Evolutionary conservation across 2,329 filamentous ascomycete genomes (phyloP).

Genomic region (Penicillium crustosum): DNA sequence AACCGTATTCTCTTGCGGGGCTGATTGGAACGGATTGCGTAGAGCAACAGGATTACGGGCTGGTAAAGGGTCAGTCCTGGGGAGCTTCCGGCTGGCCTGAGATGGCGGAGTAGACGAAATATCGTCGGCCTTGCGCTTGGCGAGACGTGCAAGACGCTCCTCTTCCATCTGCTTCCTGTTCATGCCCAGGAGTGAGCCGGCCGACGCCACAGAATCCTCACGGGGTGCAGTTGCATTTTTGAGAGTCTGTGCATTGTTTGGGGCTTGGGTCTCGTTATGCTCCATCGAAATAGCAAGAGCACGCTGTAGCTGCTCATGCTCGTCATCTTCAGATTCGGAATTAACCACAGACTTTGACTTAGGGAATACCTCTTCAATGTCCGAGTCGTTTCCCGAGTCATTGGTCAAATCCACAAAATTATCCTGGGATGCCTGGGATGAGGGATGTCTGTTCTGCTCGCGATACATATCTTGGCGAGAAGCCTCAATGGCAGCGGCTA

Average conservation of each 20-base stretch:
- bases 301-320: conserved; percentile 39
- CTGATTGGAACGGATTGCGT: not conserved
- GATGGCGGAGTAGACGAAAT: conserved; percentile 35
- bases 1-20: not conserved
- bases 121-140: conserved; percentile 55
- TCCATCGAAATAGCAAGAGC: conserved; percentile 39
- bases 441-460: not conserved
- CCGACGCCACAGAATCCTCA: no score
- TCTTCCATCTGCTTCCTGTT: conserved; percentile 83
- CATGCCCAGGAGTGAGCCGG: conserved; percentile 51
- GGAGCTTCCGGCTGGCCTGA: conserved; percentile 27
- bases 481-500: conserved; percentile 24
- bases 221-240: not conserved
- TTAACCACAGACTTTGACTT: conserved; percentile 32
- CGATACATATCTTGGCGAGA: conserved; percentile 22
- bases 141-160: conserved; percentile 70
- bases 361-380: conserved; percentile 24
- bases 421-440: not conserved
- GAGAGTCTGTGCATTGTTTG: not conserved
- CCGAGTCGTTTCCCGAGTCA: conserved; percentile 32
- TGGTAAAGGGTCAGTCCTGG: conserved; percentile 13
- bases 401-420: conserved; percentile 37
- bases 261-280: not conserved
- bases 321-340: conserved; percentile 26
- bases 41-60: not conserved